Evolutionary conservation across 208 protist species (phyloP), one percentile per base, ranked within the genome.

Genomic region (Angomonas deanei): DNA sequence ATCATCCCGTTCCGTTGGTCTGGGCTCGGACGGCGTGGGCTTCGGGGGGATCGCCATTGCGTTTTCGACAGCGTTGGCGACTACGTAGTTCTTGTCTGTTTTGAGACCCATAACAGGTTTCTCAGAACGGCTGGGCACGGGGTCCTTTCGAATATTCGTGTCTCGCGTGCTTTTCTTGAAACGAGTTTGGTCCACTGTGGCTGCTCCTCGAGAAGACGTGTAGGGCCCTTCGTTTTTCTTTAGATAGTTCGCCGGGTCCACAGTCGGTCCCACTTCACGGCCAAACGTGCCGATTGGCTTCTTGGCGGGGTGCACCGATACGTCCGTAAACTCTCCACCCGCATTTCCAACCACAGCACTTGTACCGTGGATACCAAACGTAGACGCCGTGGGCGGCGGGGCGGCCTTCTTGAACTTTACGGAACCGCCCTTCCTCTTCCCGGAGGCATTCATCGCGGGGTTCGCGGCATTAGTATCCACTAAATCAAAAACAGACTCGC

Each of bases 21-120:
- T 80, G 39, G 79, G 60, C 56, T 66, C 47, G 8, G 69, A 59
- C 5, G 81, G 80, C 11, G 72, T 78, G 2, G 65, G 68, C 63
- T 93, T 96, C 4, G 80, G 82, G 4, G 91, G 88, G 54, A 93
- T 75, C 8, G 88, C 86, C 66, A 96, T 61, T 61, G 93, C 90
- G 64, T 84, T 96, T 49, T 98, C 94, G 3, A 97, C 96, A 6
- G 96, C 93, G 66, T 98, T 98, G 17, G 86, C 85, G 15, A 97
- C 78, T 8, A 98, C 90, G 66, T 90, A 98, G 61, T 98, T 97
- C 72, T 97, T 97, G 30, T 97, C 84, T 1, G 91, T 94, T 42
- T 83, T 93, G 10, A 98, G 65, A 0, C 94, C 94, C 87, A 97
- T 95, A 31, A 97, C 82, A 0, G 96, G 96, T 52, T 77, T 83